Conservation (phyloP, 768 basidiomycete species). For the Boletellus ananas region DNA sequence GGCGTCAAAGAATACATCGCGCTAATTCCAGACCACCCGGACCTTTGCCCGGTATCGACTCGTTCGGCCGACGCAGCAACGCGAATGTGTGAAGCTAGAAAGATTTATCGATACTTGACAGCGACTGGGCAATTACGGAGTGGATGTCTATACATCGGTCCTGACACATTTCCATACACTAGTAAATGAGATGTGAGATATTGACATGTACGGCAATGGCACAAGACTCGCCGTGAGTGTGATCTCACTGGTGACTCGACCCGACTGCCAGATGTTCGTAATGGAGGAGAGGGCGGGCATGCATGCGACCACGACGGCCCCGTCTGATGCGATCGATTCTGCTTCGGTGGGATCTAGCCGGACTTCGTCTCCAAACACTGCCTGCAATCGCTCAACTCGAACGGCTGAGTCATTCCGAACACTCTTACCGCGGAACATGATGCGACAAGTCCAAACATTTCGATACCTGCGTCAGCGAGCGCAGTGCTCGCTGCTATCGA, state of each 20-base stretch:
- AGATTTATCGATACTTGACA: conserved; percentile 34
- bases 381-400: conserved; percentile 36
- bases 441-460: conserved; percentile 83
- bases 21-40: too few species aligned
- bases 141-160: conserved; percentile 73
- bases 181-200: neutral
- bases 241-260: conserved; percentile 54
- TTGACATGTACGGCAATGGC: neutral
- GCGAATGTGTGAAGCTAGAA: conserved; percentile 3
- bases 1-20: too few species aligned
- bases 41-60: neutral
- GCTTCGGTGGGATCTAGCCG: conserved; percentile 80
- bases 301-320: conserved; percentile 73
- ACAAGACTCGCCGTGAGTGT: conserved; percentile 51
- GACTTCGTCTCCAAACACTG: conserved; percentile 51
- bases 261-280: conserved; percentile 86
- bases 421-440: conserved; percentile 72
- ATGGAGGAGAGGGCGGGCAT: conserved; percentile 85
- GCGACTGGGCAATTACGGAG: conserved; percentile 65
- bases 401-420: neutral
- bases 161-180: conserved; percentile 73
- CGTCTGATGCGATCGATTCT: conserved; percentile 56
- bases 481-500: conserved; percentile 87
- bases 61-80: neutral
- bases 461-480: conserved; percentile 89